Base-by-base conservation (phyloP, 2,329 filamentous ascomycete genomes). In the Penicillium sp. region DNA sequence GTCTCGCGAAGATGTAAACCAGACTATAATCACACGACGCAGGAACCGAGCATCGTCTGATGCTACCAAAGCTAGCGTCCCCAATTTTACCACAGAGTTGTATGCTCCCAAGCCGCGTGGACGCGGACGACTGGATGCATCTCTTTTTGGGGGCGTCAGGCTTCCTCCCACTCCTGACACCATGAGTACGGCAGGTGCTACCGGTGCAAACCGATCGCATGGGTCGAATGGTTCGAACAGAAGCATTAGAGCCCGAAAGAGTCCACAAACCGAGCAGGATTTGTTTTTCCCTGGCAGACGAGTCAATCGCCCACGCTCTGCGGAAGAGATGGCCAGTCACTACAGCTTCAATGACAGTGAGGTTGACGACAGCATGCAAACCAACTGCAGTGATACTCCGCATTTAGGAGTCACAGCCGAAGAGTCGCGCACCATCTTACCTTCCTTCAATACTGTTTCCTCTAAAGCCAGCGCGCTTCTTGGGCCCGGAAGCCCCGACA, bases 111-210 rank as follows among this genome's bases (percentile, higher is more conserved):
- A 67, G 27, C 62, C 67, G 6, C 68, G 58, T 37, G 66, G 67
- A 19, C 71, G 67, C 10, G 66, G 68, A n/a, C 66, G 64, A 19
- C 49, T 71, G 35, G 72, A 75, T 27, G 64, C 64, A 23, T 59
- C 62, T 15, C 58, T 75, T 2, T 77, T 77, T 52, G 73, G 67
- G 3, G 67, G 69, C 6, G 62, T 69, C 12, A 70, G 67, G 17
- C 65, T 78, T 5, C 76, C 76, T 21, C 76, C 75, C 13, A 78
- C 76, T 1, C 76, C 76, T 3, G 76, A 78, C 52, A 78, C 76
- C 2, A 77, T 78, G 76, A 77, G 73, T 47, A 77, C 75, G 3
- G 71, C 73, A 47, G 67, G 71, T 50, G 69, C 68, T 23, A 64
- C 64, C 8, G 66, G 64, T 2, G 66, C 67, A 15, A 54, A 57